These are phyloP conservation scores for Schizonepeta tenuifolia DNA, from an alignment of 257 asterid species.

Conservation along the genomic window DNA sequence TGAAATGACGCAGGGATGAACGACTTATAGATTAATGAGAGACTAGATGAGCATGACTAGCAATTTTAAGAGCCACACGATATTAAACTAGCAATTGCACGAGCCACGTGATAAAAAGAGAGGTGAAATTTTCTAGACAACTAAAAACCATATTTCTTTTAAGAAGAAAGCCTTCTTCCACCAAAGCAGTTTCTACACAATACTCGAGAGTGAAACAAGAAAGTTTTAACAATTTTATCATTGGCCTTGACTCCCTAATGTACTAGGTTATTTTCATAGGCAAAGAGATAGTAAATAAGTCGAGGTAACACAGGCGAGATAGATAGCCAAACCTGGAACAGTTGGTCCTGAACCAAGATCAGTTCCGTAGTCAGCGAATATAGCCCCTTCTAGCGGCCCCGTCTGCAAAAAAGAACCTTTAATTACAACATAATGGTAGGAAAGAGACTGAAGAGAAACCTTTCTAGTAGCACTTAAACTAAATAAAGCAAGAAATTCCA, in stretches of 20 bases:
- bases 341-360: slow-evolving; percentile 92
- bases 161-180: not conserved
- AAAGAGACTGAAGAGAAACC: not conserved
- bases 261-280: not conserved
- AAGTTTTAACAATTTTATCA: slow-evolving; percentile 10
- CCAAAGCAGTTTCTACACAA: not conserved
- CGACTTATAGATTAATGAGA: not conserved
- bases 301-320: not conserved
- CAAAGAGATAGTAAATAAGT: not conserved
- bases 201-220: not conserved
- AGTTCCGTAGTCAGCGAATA: slow-evolving; percentile 95
- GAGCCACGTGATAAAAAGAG: not conserved
- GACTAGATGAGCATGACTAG: not conserved
- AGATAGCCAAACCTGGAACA: slow-evolving; percentile 64
- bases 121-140: not conserved
- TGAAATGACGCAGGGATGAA: not conserved
- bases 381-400: slow-evolving; percentile 84
- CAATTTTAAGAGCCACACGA: not conserved
- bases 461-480: not conserved
- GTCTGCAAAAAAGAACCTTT: slow-evolving; percentile 47
- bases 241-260: not conserved
- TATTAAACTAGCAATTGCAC: not conserved
- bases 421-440: slow-evolving; percentile 26
- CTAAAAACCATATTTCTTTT: not conserved
- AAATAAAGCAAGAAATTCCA: not conserved